Percentiles rank a stretch among this genome's conserved stretches.
These are phyloP conservation scores for Westerdykella sp. DNA, from an alignment of 2,329 filamentous ascomycete species.

Conservation along the genomic window DNA sequence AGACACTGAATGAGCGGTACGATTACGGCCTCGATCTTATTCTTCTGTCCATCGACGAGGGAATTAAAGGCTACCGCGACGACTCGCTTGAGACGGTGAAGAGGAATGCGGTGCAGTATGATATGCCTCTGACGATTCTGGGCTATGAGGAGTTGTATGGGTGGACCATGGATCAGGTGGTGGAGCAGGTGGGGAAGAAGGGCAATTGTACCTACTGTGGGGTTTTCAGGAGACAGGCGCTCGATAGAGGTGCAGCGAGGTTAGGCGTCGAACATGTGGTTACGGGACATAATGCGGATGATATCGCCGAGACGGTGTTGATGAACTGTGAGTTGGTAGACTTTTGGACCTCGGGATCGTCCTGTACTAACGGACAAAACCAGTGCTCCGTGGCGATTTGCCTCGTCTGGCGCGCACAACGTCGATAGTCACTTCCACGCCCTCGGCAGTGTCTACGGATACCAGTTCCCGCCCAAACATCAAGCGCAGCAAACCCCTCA, in stretches of 20 bases:
- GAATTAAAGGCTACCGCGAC: constrained; percentile 93
- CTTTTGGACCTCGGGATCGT: too few species aligned
- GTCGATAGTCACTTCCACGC: constrained; percentile 66
- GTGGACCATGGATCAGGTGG: constrained; percentile 99
- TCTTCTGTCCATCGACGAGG: constrained; percentile 89
- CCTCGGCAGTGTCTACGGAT: constrained; percentile 49
- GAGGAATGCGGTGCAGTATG: constrained; percentile 83
- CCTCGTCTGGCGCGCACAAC: constrained; percentile 82
- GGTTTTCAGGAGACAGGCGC: constrained; percentile 86
- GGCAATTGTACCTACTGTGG: constrained; percentile 99
- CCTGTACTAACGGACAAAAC: background rate
- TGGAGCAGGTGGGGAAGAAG: constrained; percentile 93
- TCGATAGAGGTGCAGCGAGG: constrained; percentile 85
- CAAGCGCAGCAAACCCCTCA: constrained; percentile 91
- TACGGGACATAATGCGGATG: constrained; percentile 95
- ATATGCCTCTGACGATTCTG: constrained; percentile 85
- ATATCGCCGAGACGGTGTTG: constrained; percentile 92
- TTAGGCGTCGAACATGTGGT: constrained; percentile 88
- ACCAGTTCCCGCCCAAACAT: constrained; percentile 63
- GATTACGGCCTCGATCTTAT: constrained; percentile 80
- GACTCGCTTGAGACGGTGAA: constrained; percentile 96
- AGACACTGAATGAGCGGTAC: constrained; percentile 86
- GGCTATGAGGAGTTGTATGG: constrained; percentile 92
- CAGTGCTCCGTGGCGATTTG: constrained; percentile 76
- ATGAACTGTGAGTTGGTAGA: constrained; percentile 62